Evolutionary conservation across 192 early-diverging fungal genomes (phyloP), one percentile per base, ranked within the genome.

Genomic region (Gaertneriomyces semiglobifer): DNA sequence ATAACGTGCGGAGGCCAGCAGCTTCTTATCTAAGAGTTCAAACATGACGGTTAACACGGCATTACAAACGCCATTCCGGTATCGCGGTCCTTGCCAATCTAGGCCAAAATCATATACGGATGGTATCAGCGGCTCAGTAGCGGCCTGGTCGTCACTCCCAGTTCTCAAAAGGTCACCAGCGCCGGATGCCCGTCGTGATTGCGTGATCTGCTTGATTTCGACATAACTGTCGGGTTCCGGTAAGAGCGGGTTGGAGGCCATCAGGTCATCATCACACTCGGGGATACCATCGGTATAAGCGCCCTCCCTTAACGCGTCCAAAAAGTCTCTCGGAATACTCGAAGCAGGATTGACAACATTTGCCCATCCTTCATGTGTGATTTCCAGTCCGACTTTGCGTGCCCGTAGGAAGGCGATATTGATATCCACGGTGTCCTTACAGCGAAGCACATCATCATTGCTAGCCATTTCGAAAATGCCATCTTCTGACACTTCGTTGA

Each of bases 1-100:
- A 39, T 18, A 33, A n/a, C 58, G 25, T 6, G 64, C 56, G 8
- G 51, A 56, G 41, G 69, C 69, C 19, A 71, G 40, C 19, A 71
- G 69, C 9, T 65, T 65, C 56, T 66, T 71, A 19, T 61, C 53
- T 38, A 58, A 14, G 4, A 71, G 41, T 41, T 71, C 69, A n/a
- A 58, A 57, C 63, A 71, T 66, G 12, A 58, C 54, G 12, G 9
- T 43, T 44, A 20, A 14, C 10, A 41, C 16, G 12, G 50, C 50
- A 11, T 43, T 2, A 9, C 19, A 18, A 11, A 66, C 53, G 12
- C 40, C 64, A 11, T 41, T 42, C 9, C 54, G 64, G 9, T 54
- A 40, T n/a, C 9, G 11, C 18, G 5, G 12, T 6, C 64, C 64
- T 42, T 58, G 58, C 44, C 41, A 45, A 52, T 58, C 64, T 25